phyloP scores from a whole-genome alignment of 495 filamentous ascomycete species.

The Penicillium soppii region DNA sequence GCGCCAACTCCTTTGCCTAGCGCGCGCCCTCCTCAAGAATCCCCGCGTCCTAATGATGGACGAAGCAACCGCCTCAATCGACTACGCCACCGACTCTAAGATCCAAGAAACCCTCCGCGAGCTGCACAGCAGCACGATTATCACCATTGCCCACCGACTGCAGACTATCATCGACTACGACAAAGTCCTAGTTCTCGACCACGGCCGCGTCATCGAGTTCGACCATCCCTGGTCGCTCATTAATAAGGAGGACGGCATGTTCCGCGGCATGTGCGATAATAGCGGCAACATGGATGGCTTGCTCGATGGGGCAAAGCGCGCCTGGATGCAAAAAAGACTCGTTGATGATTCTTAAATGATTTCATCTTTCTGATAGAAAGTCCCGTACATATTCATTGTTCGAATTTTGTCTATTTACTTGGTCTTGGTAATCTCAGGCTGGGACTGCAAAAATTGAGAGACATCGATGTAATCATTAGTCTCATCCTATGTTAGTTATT shows the following conservation, averaged over 20 bases:
- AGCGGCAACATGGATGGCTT: slow-evolving; percentile 82
- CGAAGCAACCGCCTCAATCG: slow-evolving; percentile 97
- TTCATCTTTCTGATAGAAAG: slow-evolving; percentile 1
- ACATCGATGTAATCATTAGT: slow-evolving; percentile 7
- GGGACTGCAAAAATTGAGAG: neutral
- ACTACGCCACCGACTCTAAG: slow-evolving; percentile 92
- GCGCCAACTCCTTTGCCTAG: slow-evolving; percentile 91
- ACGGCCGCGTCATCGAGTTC: slow-evolving; percentile 83
- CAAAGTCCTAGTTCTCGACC: slow-evolving; percentile 95
- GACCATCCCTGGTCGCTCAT: slow-evolving; percentile 83
- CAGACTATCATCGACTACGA: slow-evolving; percentile 98
- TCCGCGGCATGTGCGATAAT: slow-evolving; percentile 92
- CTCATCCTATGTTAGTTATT: neutral
- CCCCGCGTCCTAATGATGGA: slow-evolving; percentile 97
- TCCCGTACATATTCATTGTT: slow-evolving; percentile 7
- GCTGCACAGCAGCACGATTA: slow-evolving; percentile 81
- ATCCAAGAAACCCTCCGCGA: slow-evolving; percentile 95
- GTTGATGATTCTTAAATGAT: slow-evolving; percentile 46
- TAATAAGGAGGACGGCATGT: slow-evolving; percentile 63
- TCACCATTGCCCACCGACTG: slow-evolving; percentile 96
- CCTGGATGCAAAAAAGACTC: slow-evolving; percentile 54
- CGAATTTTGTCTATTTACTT: slow-evolving; percentile 1
- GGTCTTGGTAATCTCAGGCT: neutral
- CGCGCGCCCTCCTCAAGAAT: slow-evolving; percentile 86
- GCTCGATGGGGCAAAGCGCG: slow-evolving; percentile 72